Conservation (phyloP, 2,329 filamentous ascomycete genomes). For the Diaporthe caulivora region DNA sequence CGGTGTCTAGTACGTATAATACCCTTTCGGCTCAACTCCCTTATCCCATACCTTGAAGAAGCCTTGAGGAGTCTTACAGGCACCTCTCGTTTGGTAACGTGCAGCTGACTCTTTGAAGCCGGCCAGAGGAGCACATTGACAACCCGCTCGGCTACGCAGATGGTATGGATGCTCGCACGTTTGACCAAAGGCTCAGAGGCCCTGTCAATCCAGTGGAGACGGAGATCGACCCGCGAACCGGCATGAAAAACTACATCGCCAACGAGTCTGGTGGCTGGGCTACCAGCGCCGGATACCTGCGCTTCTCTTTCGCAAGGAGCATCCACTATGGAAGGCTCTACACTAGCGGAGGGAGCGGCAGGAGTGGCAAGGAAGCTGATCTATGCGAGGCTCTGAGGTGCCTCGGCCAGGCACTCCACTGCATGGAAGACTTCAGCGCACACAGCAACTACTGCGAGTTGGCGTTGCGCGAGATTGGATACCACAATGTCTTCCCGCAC, state of each 20-base stretch:
- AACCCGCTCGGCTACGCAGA: constrained; percentile 91
- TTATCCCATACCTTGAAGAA: not conserved
- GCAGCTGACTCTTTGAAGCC: constrained; percentile 45
- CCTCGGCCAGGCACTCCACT: constrained; percentile 81
- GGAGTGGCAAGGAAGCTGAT: constrained; percentile 77
- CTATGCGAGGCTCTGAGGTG: constrained; percentile 85
- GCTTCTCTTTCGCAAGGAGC: constrained; percentile 78
- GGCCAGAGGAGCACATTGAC: constrained; percentile 80
- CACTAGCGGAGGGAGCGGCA: constrained; percentile 71
- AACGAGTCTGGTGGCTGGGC: constrained; percentile 91
- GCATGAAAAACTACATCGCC: constrained; percentile 99
- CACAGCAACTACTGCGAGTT: constrained; percentile 89
- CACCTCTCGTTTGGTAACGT: not conserved
- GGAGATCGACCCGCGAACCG: constrained; percentile 79
- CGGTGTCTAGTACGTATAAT: constrained; percentile 70
- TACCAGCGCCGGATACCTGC: constrained; percentile 88
- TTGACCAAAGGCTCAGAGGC: constrained; percentile 83
- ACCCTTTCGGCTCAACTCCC: not conserved
- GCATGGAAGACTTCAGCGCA: constrained; percentile 82
- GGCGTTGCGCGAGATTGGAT: constrained; percentile 78
- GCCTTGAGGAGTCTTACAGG: not conserved
- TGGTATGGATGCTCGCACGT: constrained; percentile 84
- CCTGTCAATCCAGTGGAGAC: constrained; percentile 80
- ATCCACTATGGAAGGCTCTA: constrained; percentile 85
- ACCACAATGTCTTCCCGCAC: constrained; percentile 78